Evolutionary conservation across 441 rosid species (phyloP).

Genomic region (Theobroma grandiflorum): DNA sequence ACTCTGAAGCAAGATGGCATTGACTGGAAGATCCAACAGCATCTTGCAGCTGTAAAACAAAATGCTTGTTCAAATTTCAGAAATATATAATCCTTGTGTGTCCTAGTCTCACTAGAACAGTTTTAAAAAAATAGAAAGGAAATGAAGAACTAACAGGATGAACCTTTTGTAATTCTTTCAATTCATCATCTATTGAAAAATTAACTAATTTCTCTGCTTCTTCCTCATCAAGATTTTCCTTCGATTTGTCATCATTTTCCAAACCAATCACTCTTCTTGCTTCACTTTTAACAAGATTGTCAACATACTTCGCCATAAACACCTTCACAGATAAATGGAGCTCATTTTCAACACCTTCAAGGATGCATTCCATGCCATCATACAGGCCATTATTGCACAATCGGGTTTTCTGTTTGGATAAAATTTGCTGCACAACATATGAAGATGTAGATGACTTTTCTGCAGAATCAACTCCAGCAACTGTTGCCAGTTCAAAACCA

Average conservation of each 20-base stretch:
- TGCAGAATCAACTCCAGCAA: conserved; percentile 35
- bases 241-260: conserved; percentile 39
- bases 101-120: conserved; percentile 3
- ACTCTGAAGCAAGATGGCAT: conserved; percentile 29
- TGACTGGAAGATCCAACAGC: conserved; percentile 39
- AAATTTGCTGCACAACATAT: conserved; percentile 35
- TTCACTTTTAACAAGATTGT: conserved; percentile 63
- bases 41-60: conserved; percentile 52
- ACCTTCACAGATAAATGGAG: conserved; percentile 63
- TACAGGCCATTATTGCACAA: conserved; percentile 30
- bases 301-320: conserved; percentile 53
- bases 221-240: conserved; percentile 39
- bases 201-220: conserved; percentile 46
- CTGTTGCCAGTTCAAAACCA: conserved; percentile 49
- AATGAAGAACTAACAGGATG: conserved; percentile 10
- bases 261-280: conserved; percentile 43
- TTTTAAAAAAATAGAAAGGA: not conserved
- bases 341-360: conserved; percentile 66
- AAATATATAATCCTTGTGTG: conserved; percentile 1
- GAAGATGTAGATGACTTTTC: conserved; percentile 32
- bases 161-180: conserved; percentile 47
- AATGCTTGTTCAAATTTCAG: conserved; percentile 11
- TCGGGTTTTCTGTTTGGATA: conserved; percentile 38
- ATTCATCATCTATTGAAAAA: conserved; percentile 41
- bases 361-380: conserved; percentile 46